Evolutionary conservation across 2,329 filamentous ascomycete species (phyloP).

Genomic region (Epicoccum sorghinum): DNA sequence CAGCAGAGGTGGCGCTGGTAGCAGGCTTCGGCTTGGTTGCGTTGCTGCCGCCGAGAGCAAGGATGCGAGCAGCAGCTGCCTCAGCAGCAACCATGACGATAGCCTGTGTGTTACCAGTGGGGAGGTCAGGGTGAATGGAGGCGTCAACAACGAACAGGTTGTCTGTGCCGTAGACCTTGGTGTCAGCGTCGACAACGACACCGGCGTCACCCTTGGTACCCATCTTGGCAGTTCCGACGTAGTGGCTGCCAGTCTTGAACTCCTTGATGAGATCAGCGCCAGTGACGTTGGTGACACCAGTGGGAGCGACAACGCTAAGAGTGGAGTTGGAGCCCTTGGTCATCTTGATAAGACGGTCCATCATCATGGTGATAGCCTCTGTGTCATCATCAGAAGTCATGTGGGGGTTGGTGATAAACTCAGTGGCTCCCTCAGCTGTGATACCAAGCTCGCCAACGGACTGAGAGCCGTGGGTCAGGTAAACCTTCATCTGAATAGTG

Average conservation of each 20-base stretch:
- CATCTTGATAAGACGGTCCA: conserved; percentile 52
- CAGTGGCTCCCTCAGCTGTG: conserved; percentile 45
- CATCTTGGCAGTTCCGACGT: conserved; percentile 62
- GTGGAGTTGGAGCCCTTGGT: conserved; percentile 35
- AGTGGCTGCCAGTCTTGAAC: conserved; percentile 45
- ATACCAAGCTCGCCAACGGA: conserved; percentile 63
- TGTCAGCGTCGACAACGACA: conserved; percentile 47
- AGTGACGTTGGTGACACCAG: conserved; percentile 50
- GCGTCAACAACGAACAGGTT: conserved; percentile 56
- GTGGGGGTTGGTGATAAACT: conserved; percentile 57
- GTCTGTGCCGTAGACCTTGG: conserved; percentile 54
- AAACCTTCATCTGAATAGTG: conserved; percentile 50
- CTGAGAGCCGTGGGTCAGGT: conserved; percentile 67
- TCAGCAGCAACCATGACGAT: conserved; percentile 70
- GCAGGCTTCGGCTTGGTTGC: conserved; percentile 23
- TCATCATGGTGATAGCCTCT: conserved; percentile 52
- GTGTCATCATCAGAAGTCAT: conserved; percentile 55
- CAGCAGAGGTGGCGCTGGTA: background rate
- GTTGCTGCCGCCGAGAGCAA: conserved; percentile 46
- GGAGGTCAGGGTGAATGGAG: conserved; percentile 67
- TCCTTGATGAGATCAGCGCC: conserved; percentile 43
- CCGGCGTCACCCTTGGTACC: conserved; percentile 48
- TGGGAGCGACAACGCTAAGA: conserved; percentile 41
- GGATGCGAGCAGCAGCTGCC: conserved; percentile 61
- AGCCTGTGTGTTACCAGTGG: conserved; percentile 71